Evolutionary conservation across 345 rosid species (phyloP), one percentile per base, ranked within the genome.

Genomic region (Viola odorata): DNA sequence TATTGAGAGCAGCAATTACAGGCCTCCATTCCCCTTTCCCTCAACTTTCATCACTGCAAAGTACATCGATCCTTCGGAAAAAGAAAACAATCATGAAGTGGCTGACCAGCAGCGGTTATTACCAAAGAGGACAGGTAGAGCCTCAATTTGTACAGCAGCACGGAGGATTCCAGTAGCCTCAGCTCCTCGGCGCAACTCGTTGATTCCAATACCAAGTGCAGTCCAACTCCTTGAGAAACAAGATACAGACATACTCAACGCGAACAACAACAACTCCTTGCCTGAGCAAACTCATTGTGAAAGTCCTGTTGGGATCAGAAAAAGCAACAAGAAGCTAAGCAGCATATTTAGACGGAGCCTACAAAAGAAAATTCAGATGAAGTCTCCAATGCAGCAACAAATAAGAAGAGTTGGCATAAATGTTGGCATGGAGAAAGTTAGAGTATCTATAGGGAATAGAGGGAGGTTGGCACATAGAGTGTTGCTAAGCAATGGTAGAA

Each of bases 381-480:
- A 72, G 66, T 77, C 87, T 8, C 84, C 84, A 40, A 62, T 84
- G 81, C 91, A 77, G 64, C 87, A 83, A 64, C 88, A 86, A 10
- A 37, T 72, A 53, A 81, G 96, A 73, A 83, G 83, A 73, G 85
- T 81, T 41, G 89, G 94, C 7, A 84, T 92, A 60, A 89, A 82
- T 69, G 94, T 92, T 1, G 91, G 98, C 4, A 81, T 72, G 88
- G 96, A 89, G 76, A 87, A 73, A 69, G 87, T 89, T 53, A 76
- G 96, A 61, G 79, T 92, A 38, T 92, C 96, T 0, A 87, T 89
- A 8, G 97, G 98, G 70, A 87, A 82, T 69, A 67, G 96, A 77
- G 96, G 96, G 67, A 81, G 78, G 79, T 72, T 75, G 73, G 88
- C 80, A 32, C 82, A 81, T 3, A 77, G 92, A 63, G 78, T 85